phyloP scores from a whole-genome alignment of 192 early-diverging fungal species.

The Lunasporangiospora selenospora region DNA sequence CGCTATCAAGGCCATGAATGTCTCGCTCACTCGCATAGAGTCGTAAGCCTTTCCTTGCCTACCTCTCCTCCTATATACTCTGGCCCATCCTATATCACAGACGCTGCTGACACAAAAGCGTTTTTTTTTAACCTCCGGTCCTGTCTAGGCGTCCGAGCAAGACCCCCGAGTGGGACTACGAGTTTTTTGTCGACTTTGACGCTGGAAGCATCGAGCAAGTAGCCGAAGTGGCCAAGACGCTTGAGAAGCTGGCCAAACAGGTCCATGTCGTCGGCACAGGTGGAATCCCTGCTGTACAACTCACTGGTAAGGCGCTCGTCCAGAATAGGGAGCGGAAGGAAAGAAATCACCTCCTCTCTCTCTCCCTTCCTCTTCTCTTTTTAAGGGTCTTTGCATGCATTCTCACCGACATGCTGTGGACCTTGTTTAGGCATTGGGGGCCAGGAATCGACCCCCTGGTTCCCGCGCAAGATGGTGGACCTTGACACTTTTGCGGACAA shows the following conservation, averaged over 20 bases:
- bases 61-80: no score
- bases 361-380: background rate
- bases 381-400: background rate
- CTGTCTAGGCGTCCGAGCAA: constrained; percentile 73
- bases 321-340: no score
- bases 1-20: constrained; percentile 68
- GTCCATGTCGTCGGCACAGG: constrained; percentile 69
- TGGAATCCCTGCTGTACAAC: constrained; percentile 28
- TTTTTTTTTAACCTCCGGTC: no score
- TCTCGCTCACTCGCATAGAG: constrained; percentile 93
- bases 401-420: constrained; percentile 8
- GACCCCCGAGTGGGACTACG: constrained; percentile 79
- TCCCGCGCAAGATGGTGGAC: constrained; percentile 91
- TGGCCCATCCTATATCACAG: no score
- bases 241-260: constrained; percentile 72
- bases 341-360: background rate
- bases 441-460: constrained; percentile 79
- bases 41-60: constrained; percentile 62
- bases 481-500: constrained; percentile 92
- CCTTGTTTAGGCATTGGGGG: no score
- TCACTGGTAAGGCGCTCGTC: constrained; percentile 3
- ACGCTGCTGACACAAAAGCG: no score
- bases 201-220: constrained; percentile 67
- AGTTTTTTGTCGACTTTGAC: constrained; percentile 95
- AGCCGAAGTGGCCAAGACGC: constrained; percentile 56